Percentiles rank a stretch among this genome's conserved stretches.
These are phyloP conservation scores for Colletotrichum nymphaeae DNA, from an alignment of 2,329 filamentous ascomycete genomes.

Conservation along the genomic window DNA sequence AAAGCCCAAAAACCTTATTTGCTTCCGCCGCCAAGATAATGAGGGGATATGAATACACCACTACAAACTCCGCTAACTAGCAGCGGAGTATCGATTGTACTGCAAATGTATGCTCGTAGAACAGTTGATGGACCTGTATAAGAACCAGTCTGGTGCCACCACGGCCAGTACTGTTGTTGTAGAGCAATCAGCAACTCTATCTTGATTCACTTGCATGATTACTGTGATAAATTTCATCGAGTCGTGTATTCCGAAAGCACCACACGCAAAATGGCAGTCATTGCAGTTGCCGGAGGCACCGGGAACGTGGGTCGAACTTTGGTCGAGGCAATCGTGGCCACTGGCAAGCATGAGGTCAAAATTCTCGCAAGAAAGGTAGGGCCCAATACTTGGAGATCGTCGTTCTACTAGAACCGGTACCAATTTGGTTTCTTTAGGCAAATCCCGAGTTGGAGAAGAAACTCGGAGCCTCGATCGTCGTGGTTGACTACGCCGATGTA, in stretches of 20 bases:
- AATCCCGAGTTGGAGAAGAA: slow-evolving; percentile 37
- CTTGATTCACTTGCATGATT: no score
- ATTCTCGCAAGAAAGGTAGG: slow-evolving; percentile 53
- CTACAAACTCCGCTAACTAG: no score
- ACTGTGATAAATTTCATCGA: background rate
- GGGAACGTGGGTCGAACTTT: slow-evolving; percentile 58
- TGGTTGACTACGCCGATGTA: slow-evolving; percentile 44
- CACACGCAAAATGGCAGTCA: slow-evolving; percentile 36
- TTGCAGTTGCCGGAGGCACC: slow-evolving; percentile 60
- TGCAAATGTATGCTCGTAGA: no score
- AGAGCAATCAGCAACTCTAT: background rate
- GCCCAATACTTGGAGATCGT: no score
- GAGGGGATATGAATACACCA: background rate
- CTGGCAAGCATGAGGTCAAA: slow-evolving; percentile 50
- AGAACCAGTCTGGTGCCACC: no score
- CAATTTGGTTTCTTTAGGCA: slow-evolving; percentile 16
- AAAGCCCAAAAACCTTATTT: background rate
- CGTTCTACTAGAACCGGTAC: background rate
- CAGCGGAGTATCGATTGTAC: no score
- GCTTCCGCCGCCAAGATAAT: background rate
- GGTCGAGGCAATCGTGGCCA: slow-evolving; percentile 53
- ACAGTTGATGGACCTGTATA: no score
- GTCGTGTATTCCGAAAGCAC: background rate
- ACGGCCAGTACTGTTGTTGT: no score
- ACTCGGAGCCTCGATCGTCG: slow-evolving; percentile 41